Evolutionary conservation across 495 filamentous ascomycete genomes (phyloP).

Genomic region (Xylaria castorea): DNA sequence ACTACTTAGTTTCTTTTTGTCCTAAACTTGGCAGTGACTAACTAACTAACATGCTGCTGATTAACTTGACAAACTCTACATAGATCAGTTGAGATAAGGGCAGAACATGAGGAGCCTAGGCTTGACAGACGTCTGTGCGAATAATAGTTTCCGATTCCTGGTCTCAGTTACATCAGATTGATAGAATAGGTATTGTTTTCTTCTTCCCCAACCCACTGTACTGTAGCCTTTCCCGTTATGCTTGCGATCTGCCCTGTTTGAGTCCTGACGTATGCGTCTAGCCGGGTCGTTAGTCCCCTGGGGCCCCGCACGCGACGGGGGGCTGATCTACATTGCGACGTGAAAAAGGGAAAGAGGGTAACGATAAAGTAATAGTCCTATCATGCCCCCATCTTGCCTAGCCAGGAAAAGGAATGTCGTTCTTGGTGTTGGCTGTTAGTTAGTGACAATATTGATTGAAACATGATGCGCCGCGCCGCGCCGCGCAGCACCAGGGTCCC

Average conservation of each 20-base stretch:
- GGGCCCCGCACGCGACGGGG: slow-evolving; percentile 14
- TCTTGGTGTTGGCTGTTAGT: not conserved
- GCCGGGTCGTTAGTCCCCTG: not conserved
- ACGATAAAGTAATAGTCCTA: slow-evolving; percentile 10
- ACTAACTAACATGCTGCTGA: not conserved
- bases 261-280: slow-evolving; percentile 6
- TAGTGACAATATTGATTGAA: slow-evolving; percentile 7
- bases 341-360: slow-evolving; percentile 18
- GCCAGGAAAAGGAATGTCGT: slow-evolving; percentile 15
- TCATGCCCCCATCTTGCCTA: slow-evolving; percentile 2
- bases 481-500: not conserved
- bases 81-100: not conserved
- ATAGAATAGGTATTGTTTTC: too few species aligned
- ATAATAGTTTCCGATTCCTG: not conserved
- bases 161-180: too few species aligned
- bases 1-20: not conserved
- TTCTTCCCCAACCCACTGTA: not conserved
- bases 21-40: slow-evolving; percentile 14
- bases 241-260: slow-evolving; percentile 5
- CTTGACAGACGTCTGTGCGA: not conserved
- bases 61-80: not conserved
- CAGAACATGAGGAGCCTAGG: not conserved
- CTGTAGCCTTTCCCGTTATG: not conserved
- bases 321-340: slow-evolving; percentile 7
- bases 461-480: slow-evolving; percentile 1